Base-by-base conservation (phyloP, 495 filamentous ascomycete genomes). In the Penicillium flavigenum region DNA sequence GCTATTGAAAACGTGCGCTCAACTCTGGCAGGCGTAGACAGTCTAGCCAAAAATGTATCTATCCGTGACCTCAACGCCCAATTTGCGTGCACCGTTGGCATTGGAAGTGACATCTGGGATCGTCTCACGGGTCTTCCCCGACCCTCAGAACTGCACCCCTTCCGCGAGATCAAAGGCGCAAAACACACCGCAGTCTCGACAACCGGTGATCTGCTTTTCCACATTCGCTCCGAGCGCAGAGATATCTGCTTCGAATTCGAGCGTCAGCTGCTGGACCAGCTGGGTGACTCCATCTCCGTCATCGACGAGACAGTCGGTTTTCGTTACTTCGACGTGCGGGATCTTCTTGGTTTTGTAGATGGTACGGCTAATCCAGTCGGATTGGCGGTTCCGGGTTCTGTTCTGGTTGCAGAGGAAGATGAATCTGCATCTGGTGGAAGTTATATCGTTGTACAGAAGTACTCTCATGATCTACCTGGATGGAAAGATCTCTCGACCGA, bases 401-500 rank as follows among this genome's bases (percentile, higher is more conserved):
- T 81, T 20, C 67, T 83, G 4, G 63, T 81, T 22, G 67, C 75
- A n/a, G 64, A 75, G 50, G 75, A 80, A 38, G 74, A 82, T 54
- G 29, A 65, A 6, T 17, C 66, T 22, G 59, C 68, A 9, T 17
- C 60, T 3, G 78, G 77, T 7, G 81, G 82, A 0, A 83, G 80
- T 62, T 85, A 83, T 62, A 71, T 85, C 32, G 80, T 85, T 7
- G 68, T 83, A 2, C 82, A 85, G 59, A 85, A 85, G 51, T 83
- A 85, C 58, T 57, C 81, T n/a, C 82, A 83, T 59, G 71, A 81
- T 62, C 52, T 85, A 34, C 67, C 70, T 9, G 65, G 55, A 1
- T 85, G 81, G 81, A 69, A 68, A 32, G 22, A 44, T 4, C 76
- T 83, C 0, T 64, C 73, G 4, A 71, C 74, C 0, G 81, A 83